phyloP scores from a whole-genome alignment of 2,329 filamentous ascomycete genomes.

The Xenosphaeropsis pyriputrescens region DNA sequence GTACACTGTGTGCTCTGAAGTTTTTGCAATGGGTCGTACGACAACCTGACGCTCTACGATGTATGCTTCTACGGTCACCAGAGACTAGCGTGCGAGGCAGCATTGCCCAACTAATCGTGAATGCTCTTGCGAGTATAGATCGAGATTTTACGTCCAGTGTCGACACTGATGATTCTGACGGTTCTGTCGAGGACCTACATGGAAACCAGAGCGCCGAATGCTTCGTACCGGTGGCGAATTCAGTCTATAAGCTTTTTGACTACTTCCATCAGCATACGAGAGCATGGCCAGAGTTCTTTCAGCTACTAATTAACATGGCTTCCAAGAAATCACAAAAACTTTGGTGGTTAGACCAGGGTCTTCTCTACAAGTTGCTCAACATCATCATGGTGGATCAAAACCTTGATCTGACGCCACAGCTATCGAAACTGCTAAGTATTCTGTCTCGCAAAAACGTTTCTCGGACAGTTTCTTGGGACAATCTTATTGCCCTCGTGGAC shows the following conservation, averaged over 20 bases:
- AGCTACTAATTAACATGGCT: constrained; percentile 52
- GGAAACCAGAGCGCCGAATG: no score
- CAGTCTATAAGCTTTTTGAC: constrained; percentile 34
- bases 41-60: constrained; percentile 42
- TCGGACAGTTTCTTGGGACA: constrained; percentile 37
- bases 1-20: constrained; percentile 38
- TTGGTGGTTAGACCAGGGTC: constrained; percentile 44
- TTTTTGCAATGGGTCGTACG: constrained; percentile 45
- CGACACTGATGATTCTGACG: constrained; percentile 12
- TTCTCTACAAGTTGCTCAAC: constrained; percentile 31
- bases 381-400: constrained; percentile 16
- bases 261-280: constrained; percentile 45
- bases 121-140: constrained; percentile 14
- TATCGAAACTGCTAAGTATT: constrained; percentile 35
- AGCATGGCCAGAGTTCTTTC: constrained; percentile 67
- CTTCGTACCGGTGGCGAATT: no score
- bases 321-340: constrained; percentile 41
- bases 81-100: constrained; percentile 39
- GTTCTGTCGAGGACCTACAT: background rate
- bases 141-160: constrained; percentile 3
- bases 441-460: constrained; percentile 32
- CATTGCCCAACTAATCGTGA: constrained; percentile 33
- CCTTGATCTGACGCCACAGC: constrained; percentile 25
- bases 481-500: constrained; percentile 34
- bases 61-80: constrained; percentile 47